phyloP scores from a whole-genome alignment of 2,329 filamentous ascomycete genomes.

The Fusarium acutatum region DNA sequence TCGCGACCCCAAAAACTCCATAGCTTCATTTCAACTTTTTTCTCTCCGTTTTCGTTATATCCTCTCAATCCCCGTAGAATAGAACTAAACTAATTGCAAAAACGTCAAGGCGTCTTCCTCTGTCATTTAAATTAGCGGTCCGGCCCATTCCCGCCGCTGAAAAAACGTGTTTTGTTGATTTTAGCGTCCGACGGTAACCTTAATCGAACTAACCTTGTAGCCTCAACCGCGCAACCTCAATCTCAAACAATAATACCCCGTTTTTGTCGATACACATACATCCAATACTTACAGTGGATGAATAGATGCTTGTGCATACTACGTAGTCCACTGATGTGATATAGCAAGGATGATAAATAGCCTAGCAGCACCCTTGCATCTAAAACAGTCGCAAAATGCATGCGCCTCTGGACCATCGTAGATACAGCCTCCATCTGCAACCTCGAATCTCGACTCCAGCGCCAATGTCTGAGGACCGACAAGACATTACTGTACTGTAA shows the following conservation, averaged over 20 bases:
- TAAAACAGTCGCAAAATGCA: background rate
- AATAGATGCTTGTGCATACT: background rate
- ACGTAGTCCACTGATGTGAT: background rate
- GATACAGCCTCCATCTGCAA: background rate
- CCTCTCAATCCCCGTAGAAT: background rate
- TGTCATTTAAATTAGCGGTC: constrained; percentile 13
- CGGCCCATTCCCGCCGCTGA: constrained; percentile 9
- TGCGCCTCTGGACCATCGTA: background rate
- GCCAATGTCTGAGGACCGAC: background rate
- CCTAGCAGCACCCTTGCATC: background rate
- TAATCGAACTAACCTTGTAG: constrained; percentile 32
- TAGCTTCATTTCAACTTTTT: background rate
- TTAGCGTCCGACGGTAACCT: constrained; percentile 30
- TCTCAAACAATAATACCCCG: background rate
- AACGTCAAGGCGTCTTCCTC: background rate
- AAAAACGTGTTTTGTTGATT: background rate
- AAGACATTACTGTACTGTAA: background rate
- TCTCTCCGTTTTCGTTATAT: background rate
- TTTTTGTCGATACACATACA: background rate
- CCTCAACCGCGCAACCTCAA: background rate
- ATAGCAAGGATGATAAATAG: background rate
- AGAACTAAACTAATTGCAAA: background rate
- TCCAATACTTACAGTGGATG: background rate
- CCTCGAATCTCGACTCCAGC: background rate
- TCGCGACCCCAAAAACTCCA: background rate